These are phyloP conservation scores for Cubamyces sp. DNA, from an alignment of 768 basidiomycete genomes.

Conservation along the genomic window DNA sequence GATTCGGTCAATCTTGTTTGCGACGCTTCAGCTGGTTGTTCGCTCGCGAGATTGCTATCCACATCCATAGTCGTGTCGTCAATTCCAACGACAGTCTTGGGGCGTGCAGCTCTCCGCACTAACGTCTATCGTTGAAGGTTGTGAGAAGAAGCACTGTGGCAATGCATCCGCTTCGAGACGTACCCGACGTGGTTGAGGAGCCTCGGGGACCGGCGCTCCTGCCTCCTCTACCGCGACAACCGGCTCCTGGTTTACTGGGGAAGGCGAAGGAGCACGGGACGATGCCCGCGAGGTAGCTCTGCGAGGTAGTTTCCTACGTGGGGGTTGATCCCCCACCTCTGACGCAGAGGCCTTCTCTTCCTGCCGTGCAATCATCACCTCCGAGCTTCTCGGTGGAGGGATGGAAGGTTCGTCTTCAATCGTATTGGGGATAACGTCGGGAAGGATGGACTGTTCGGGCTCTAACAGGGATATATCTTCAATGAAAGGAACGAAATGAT, in stretches of 20 bases:
- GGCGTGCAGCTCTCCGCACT: constrained; percentile 47
- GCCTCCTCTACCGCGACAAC: not conserved
- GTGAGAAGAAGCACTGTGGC: constrained; percentile 31
- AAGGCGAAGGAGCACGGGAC: constrained; percentile 43
- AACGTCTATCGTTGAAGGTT: constrained; percentile 38
- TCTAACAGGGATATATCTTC: constrained; percentile 22
- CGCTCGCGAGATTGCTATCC: not conserved
- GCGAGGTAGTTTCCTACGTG: constrained; percentile 37
- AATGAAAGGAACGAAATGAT: not conserved
- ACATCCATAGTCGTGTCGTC: constrained; percentile 49
- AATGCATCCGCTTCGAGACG: not conserved
- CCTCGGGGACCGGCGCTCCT: constrained; percentile 32
- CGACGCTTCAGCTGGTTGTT: not conserved
- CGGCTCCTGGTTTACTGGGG: constrained; percentile 10
- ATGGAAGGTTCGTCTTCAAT: constrained; percentile 54
- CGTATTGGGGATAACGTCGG: constrained; percentile 56
- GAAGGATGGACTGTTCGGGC: constrained; percentile 42
- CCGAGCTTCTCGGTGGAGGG: constrained; percentile 29
- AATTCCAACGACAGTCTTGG: constrained; percentile 45
- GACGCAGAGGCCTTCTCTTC: not conserved
- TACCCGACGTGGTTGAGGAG: constrained; percentile 35
- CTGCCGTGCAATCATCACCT: not conserved
- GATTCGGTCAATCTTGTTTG: too few species aligned
- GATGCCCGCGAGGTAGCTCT: constrained; percentile 46
- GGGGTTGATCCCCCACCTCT: not conserved